These are phyloP conservation scores for Lachancea waltii DNA, from an alignment of 805 yeast species.

Conservation along the genomic window DNA sequence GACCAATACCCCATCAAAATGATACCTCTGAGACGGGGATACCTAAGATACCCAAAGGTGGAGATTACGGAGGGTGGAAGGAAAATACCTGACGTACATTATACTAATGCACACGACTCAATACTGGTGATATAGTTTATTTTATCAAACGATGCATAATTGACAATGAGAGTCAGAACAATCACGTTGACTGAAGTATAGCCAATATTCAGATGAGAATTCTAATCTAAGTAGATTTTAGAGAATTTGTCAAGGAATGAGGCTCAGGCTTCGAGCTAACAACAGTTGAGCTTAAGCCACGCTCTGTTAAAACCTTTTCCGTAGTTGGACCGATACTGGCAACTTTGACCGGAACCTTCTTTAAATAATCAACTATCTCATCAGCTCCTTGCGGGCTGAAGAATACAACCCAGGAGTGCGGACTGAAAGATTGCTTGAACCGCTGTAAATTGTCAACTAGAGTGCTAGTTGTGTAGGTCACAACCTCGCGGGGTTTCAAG, in stretches of 20 bases:
- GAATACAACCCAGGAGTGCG: slow-evolving; percentile 64
- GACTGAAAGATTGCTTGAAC: slow-evolving; percentile 22
- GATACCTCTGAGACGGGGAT: slow-evolving; percentile 74
- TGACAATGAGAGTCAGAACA: slow-evolving; percentile 12
- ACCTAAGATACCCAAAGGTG: slow-evolving; percentile 58
- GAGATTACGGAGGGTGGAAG: slow-evolving; percentile 37
- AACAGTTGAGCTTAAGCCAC: slow-evolving; percentile 51
- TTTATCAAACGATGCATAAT: slow-evolving; percentile 9
- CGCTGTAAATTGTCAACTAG: slow-evolving; percentile 41
- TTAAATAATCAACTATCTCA: slow-evolving; percentile 46
- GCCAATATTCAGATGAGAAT: too few relatives aligned
- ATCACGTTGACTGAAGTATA: too few relatives aligned
- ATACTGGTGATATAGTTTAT: slow-evolving; percentile 46
- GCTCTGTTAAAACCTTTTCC: slow-evolving; percentile 46
- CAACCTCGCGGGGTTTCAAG: slow-evolving; percentile 39
- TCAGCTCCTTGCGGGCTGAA: slow-evolving; percentile 90
- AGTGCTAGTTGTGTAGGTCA: slow-evolving; percentile 63
- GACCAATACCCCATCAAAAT: slow-evolving; percentile 39
- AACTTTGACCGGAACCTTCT: slow-evolving; percentile 18
- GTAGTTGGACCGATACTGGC: slow-evolving; percentile 96
- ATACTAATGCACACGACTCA: slow-evolving; percentile 61
- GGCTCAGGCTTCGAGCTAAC: slow-evolving; percentile 75
- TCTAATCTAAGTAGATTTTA: slow-evolving; percentile 6
- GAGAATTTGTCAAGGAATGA: slow-evolving; percentile 40
- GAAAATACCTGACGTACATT: slow-evolving; percentile 45